Evolutionary conservation across 2,329 filamentous ascomycete genomes (phyloP), one percentile per base, ranked within the genome.

Genomic region (Neopestalotiopsis rosae): DNA sequence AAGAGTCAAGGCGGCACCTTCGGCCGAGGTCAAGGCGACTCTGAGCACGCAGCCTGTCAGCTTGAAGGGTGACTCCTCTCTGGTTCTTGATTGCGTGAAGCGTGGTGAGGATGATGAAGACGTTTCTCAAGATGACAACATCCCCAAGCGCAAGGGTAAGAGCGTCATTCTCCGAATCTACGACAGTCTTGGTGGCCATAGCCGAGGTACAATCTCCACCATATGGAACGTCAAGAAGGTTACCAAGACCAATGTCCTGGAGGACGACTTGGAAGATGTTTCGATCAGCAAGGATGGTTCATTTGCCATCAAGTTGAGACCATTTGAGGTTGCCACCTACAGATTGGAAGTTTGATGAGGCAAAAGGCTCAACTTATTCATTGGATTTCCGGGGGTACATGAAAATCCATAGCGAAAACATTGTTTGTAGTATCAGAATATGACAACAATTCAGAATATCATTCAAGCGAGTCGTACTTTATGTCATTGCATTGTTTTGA

Each of bases 21-120:
- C 74, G n/a, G 72, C 73, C n/a, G 69, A 83, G 75, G 72, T 80
- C 28, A 74, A 79, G 12, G 65, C 71, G 7, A 67, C 69, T 56
- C 73, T 77, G 13, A 68, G 71, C 5, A 69, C 68, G 34, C 73
- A 76, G 49, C 88, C 92, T 0, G 88, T 98, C 76, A 87, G 87
- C 70, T 81, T 98, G n/a, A 84, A 85, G 1, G 91, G 91, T 61
- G 85, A 87, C 59, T 78, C 85, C 10, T 91, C 92, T 2, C 83
- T 99, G 24, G 85, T 99, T 3, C 84, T 99, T 0, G 96, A 99
- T 78, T 92, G 91, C 0, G 87, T 99, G 79, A 99, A 99, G 87
- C 91, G 96, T 68, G 96, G 94, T n/a, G 93, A 95, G 77, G 93
- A 95, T 74, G 93, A 95, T 73, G 90, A 92, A 75, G 93, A 94